phyloP scores from a whole-genome alignment of 345 rosid species.

The Populus tremula region DNA sequence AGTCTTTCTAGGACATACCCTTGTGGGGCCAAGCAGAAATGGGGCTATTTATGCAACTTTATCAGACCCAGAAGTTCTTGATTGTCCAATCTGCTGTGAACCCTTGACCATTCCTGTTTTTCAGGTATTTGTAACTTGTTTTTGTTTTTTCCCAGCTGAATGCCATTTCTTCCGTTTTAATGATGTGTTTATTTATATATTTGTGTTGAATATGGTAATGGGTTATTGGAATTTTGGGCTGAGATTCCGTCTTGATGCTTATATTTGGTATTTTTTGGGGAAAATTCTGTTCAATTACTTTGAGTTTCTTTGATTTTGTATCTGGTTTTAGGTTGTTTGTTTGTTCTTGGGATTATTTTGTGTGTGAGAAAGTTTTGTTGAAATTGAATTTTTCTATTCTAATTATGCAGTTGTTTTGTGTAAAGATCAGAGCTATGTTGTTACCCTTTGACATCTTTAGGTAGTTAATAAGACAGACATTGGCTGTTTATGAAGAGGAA shows the following conservation, averaged over 20 bases:
- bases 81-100: slow-evolving; percentile 49
- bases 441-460: background rate
- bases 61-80: slow-evolving; percentile 49
- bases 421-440: background rate
- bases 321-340: too few species aligned
- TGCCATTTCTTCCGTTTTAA: background rate
- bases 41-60: background rate
- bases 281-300: too few species aligned
- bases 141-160: background rate
- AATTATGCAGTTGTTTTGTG: background rate
- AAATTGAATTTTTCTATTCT: background rate
- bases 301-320: too few species aligned
- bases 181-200: too few species aligned
- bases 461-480: background rate
- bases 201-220: background rate
- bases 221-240: background rate
- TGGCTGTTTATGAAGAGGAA: background rate
- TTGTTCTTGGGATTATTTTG: background rate
- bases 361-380: background rate
- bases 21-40: background rate
- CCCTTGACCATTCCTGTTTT: slow-evolving; percentile 46
- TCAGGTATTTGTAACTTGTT: slow-evolving; percentile 34
- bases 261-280: background rate
- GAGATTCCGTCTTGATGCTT: background rate
- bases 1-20: background rate